A percentile compares a stretch with the other conserved stretches of the same genome.
phyloP scores from a whole-genome alignment of 148 eudicot genomes.

The Rhododendron griersonianum region DNA sequence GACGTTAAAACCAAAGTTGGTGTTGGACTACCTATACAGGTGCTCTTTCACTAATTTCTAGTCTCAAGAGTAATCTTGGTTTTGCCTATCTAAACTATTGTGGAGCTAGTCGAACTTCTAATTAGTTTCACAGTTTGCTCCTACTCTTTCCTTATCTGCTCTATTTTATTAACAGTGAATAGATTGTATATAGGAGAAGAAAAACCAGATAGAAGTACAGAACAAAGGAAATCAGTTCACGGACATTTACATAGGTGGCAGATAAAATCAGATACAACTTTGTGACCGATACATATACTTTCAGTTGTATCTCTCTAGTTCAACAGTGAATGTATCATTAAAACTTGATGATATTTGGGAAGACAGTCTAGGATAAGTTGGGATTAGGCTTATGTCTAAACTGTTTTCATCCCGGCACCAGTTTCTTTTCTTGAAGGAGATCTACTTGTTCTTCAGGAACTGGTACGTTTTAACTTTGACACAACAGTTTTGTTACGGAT shows the following conservation, averaged over 20 bases:
- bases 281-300: not conserved
- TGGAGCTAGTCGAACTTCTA: not conserved
- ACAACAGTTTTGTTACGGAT: not conserved
- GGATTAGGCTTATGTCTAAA: not conserved
- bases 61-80: not conserved
- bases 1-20: slow-evolving; percentile 72
- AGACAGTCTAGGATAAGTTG: not conserved
- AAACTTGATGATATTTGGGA: not conserved
- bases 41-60: slow-evolving; percentile 5
- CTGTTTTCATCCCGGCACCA: not conserved
- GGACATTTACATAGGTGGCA: not conserved
- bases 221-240: not conserved
- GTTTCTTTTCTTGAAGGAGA: not conserved
- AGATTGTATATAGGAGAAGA: not conserved
- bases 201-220: not conserved
- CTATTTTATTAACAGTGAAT: not conserved
- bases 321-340: not conserved
- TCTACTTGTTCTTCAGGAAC: not conserved
- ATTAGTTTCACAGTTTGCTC: not conserved
- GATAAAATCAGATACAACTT: not conserved
- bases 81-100: not conserved
- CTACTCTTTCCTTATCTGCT: not conserved
- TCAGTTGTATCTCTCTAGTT: not conserved
- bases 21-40: slow-evolving; percentile 79
- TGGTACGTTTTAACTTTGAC: not conserved